Conservation (phyloP, 2,329 filamentous ascomycete species). For the Alternaria ethzedia region DNA sequence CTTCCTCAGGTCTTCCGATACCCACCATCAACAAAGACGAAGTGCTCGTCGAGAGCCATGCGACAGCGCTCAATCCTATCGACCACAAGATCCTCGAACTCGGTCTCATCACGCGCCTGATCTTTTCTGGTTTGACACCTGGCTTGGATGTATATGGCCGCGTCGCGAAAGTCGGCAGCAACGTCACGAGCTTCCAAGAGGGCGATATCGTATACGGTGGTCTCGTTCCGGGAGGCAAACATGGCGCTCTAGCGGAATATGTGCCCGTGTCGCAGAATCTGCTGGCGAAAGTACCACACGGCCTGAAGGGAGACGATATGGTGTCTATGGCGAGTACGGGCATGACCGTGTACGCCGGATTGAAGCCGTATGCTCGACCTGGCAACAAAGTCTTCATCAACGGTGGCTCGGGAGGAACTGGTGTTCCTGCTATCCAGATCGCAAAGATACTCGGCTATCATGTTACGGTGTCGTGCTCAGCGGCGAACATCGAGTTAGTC, state of each 20-base stretch:
- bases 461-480: constrained; percentile 64
- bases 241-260: constrained; percentile 44
- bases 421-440: constrained; percentile 65
- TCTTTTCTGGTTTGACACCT: constrained; percentile 52
- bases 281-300: constrained; percentile 14
- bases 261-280: constrained; percentile 14
- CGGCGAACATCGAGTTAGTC: constrained; percentile 61
- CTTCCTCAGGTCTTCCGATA: constrained; percentile 54
- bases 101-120: constrained; percentile 46
- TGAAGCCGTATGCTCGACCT: constrained; percentile 22
- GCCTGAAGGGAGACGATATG: constrained; percentile 30
- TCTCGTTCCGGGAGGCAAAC: constrained; percentile 24
- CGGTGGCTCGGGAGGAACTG: constrained; percentile 65
- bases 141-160: constrained; percentile 58
- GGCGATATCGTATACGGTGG: constrained; percentile 46
- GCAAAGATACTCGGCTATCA: constrained; percentile 64
- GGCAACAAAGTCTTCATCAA: constrained; percentile 65
- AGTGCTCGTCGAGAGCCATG: constrained; percentile 60
- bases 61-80: constrained; percentile 62
- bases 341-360: constrained; percentile 42
- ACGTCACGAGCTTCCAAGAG: constrained; percentile 22
- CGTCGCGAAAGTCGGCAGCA: constrained; percentile 44
- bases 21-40: constrained; percentile 47
- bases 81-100: constrained; percentile 67
- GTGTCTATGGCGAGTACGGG: constrained; percentile 39